Base-by-base conservation (phyloP, 345 rosid genomes). In the Orychophragmus violaceus region DNA sequence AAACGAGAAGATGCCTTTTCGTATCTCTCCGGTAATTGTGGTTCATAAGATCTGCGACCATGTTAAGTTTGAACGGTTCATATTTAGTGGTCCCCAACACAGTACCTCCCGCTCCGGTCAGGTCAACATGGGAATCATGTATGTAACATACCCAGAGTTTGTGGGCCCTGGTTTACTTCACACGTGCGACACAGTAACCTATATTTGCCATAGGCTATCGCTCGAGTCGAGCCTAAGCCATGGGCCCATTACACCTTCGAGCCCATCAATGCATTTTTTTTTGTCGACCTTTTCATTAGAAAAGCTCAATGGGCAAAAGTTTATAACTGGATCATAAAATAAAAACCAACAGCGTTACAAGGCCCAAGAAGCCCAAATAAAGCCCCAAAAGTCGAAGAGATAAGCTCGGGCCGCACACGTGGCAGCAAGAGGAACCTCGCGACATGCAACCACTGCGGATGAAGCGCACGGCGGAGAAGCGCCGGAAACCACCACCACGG, bases 71-170 rank as follows among this genome's bases (percentile, higher is more conserved):
- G 44, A 61, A 69, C 74, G 74, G 67, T 21, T 16, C 51, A 41
- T 42, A 70, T 69, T 33, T 12, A 68, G 29, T 68, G 72, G 72
- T 58, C 72, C 72, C 55, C 23, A 29, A 32, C 18, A 55, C 11
- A 29, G 55, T 41, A 44, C 64, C 49, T 32, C 48, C 17, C 14
- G 36, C 72, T 58, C 39, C 22, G 58, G 65, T 68, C 72, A 68
- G 72, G 65, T 68, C 65, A 68, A 68, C 72, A 68, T 58, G 56
- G 39, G 65, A 68, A 68, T 57, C 72, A 66, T 23, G 62, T 41
- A 41, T 17, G 70, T 42, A 18, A 65, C 51, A 27, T 57, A 42
- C 54, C 44, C 35, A 66, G 62, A 54, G 7, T 35, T 28, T 45
- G 57, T 68, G 65, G 64, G 57, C 14, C 64, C 58, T 33, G 49